Evolutionary conservation across 306 rosid genomes (phyloP).

Genomic region (Corylus heterophylla): DNA sequence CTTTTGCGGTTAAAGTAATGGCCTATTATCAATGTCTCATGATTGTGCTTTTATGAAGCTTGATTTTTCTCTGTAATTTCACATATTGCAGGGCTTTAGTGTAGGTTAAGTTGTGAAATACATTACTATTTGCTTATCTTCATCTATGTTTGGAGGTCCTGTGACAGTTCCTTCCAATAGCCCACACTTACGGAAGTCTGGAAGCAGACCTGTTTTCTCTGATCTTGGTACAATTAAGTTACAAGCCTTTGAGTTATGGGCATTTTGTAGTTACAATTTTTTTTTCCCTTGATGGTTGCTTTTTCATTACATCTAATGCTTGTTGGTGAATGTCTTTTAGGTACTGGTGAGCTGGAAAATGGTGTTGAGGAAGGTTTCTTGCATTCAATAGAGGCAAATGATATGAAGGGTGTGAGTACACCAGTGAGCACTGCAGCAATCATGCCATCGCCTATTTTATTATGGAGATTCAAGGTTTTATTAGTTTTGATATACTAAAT

Average conservation of each 20-base stretch:
- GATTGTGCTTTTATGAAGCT: background rate
- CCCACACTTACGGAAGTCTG: slow-evolving; percentile 94
- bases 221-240: slow-evolving; percentile 62
- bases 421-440: slow-evolving; percentile 48
- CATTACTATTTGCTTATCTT: slow-evolving; percentile 36
- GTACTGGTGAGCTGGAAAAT: slow-evolving; percentile 61
- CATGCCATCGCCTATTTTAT: slow-evolving; percentile 80
- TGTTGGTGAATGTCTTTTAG: slow-evolving; percentile 36
- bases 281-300: background rate
- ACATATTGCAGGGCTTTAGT: slow-evolving; percentile 35
- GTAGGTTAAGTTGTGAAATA: slow-evolving; percentile 24
- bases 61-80: slow-evolving; percentile 24
- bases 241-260: slow-evolving; percentile 11
- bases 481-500: slow-evolving; percentile 5
- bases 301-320: slow-evolving; percentile 16
- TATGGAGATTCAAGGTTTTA: slow-evolving; percentile 92
- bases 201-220: slow-evolving; percentile 81
- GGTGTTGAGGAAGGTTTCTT: slow-evolving; percentile 65
- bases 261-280: background rate
- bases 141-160: slow-evolving; percentile 86
- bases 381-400: slow-evolving; percentile 46
- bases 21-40: background rate
- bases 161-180: slow-evolving; percentile 59
- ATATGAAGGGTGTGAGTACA: slow-evolving; percentile 47
- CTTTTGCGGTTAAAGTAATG: background rate